These are phyloP conservation scores for Rhizophora mangle DNA, from an alignment of 345 rosid species.

Conservation along the genomic window DNA sequence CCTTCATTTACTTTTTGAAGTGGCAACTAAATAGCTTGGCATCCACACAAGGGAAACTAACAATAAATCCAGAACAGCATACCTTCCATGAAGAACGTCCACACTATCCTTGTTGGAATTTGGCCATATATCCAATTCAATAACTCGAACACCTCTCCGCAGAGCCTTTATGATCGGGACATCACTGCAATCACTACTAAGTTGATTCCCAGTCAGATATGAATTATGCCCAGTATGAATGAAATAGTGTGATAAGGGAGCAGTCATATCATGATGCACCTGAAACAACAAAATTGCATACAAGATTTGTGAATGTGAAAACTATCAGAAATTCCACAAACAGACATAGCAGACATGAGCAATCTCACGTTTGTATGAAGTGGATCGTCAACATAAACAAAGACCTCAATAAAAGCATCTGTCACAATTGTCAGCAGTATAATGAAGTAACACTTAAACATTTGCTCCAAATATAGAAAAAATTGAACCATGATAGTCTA, in stretches of 20 bases:
- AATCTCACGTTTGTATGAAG: neutral
- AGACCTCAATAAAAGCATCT: too few species aligned
- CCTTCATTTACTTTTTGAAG: neutral
- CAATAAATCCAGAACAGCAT: neutral
- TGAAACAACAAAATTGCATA: slow-evolving; percentile 25
- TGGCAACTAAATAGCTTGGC: neutral
- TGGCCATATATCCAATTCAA: slow-evolving; percentile 97
- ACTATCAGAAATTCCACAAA: neutral
- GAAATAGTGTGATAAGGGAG: slow-evolving; percentile 85
- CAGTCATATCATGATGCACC: slow-evolving; percentile 86
- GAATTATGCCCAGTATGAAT: slow-evolving; percentile 92
- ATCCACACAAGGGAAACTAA: neutral
- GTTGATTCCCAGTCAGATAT: slow-evolving; percentile 89
- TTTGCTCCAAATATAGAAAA: too few species aligned
- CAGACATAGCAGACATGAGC: neutral
- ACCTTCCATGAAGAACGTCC: slow-evolving; percentile 93
- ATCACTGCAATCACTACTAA: slow-evolving; percentile 91
- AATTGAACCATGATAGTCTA: too few species aligned
- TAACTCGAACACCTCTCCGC: slow-evolving; percentile 74
- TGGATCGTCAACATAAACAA: too few species aligned
- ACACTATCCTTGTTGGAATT: slow-evolving; percentile 62
- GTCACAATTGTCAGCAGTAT: too few species aligned
- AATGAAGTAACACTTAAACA: too few species aligned
- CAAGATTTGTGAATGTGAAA: neutral
- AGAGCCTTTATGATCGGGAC: slow-evolving; percentile 79